Conservation (phyloP, 2,329 filamentous ascomycete species). For the Sclerotinia spermophila region DNA sequence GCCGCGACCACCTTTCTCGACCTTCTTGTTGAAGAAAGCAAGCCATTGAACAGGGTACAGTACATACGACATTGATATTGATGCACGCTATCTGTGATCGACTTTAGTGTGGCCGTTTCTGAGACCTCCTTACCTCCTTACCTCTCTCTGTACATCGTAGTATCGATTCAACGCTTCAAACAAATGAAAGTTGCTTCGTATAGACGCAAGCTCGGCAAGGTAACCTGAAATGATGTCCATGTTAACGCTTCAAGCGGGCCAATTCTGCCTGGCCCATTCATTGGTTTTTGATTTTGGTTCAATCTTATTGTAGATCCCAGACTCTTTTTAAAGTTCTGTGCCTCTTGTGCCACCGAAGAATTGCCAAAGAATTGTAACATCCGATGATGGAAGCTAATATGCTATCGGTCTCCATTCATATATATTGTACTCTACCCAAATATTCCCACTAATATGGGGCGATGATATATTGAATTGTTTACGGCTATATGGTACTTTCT, state of each 20-base stretch:
- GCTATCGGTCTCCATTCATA: neutral
- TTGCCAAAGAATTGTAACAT: neutral
- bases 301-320: slow-evolving; percentile 10
- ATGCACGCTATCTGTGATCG: slow-evolving; percentile 13
- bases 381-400: neutral
- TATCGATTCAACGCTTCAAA: slow-evolving; percentile 16
- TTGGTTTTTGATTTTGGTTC: neutral
- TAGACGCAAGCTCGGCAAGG: slow-evolving; percentile 21
- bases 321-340: slow-evolving; percentile 7
- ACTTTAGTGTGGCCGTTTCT: slow-evolving; percentile 9
- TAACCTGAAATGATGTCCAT: neutral
- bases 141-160: no score
- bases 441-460: neutral
- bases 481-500: neutral
- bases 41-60: neutral
- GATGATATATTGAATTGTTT: neutral
- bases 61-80: slow-evolving; percentile 9
- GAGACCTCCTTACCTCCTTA: slow-evolving; percentile 4
- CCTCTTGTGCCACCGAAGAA: slow-evolving; percentile 12
- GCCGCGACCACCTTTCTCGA: neutral
- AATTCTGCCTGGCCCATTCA: neutral
- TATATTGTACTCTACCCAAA: neutral
- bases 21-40: neutral
- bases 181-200: slow-evolving; percentile 14
- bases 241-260: slow-evolving; percentile 20